phyloP scores from a whole-genome alignment of 2,329 filamentous ascomycete species.

The Emmonsia crescens region DNA sequence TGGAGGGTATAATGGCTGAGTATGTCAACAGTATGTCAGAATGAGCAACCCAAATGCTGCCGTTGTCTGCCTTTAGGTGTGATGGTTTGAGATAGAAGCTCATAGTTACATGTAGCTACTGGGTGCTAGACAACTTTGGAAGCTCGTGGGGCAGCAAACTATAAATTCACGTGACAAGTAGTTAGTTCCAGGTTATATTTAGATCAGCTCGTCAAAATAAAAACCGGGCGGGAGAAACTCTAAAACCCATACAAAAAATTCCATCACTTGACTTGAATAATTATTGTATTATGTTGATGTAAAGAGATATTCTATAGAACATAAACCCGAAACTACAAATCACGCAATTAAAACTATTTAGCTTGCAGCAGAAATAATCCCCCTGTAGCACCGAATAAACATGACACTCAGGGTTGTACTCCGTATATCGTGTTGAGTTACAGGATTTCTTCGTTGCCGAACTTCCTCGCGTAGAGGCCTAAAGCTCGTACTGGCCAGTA shows the following conservation, averaged over 20 bases:
- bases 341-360: neutral
- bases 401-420: neutral
- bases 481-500: constrained; percentile 88
- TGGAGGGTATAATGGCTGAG: neutral
- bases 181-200: too few species aligned
- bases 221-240: too few species aligned
- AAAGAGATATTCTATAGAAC: neutral
- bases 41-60: neutral
- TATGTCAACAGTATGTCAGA: neutral
- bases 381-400: neutral
- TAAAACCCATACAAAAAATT: neutral
- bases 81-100: neutral
- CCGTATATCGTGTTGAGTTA: neutral
- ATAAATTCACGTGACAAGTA: neutral
- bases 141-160: too few species aligned
- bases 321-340: neutral
- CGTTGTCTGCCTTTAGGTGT: neutral
- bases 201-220: too few species aligned
- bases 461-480: constrained; percentile 71
- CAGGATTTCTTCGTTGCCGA: constrained; percentile 52
- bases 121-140: too few species aligned
- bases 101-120: too few species aligned
- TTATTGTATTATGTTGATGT: neutral
- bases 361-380: neutral
- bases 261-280: neutral